Percentiles rank a stretch among this genome's conserved stretches.
Evolutionary conservation across 768 basidiomycete genomes (phyloP).

Genomic region (Suillus ampliporus): DNA sequence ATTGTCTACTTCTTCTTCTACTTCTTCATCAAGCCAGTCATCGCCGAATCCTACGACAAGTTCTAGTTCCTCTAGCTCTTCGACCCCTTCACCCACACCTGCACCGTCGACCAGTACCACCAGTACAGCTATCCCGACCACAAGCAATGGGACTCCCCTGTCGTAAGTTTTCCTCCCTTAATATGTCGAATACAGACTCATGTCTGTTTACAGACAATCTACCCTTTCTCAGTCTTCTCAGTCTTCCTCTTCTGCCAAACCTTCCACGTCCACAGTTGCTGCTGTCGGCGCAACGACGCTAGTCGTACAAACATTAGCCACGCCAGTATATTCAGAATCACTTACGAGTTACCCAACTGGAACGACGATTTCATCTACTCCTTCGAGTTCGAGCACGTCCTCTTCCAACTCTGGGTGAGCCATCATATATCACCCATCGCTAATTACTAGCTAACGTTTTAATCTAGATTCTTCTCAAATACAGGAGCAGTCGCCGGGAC

Average conservation of each 20-base stretch:
- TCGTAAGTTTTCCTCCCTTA: constrained; percentile 7
- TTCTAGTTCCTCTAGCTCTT: not conserved
- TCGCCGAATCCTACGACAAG: not conserved
- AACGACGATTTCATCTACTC: constrained; percentile 20
- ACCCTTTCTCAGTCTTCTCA: constrained; percentile 5
- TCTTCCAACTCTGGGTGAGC: constrained; percentile 28
- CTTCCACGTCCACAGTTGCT: constrained; percentile 12
- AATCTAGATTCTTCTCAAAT: constrained; percentile 50
- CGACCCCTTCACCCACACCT: constrained; percentile 1
- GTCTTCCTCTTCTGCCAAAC: not conserved
- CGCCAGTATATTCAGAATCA: not conserved
- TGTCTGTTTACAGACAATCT: constrained; percentile 5
- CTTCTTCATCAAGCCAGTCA: not conserved
- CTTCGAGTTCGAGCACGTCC: constrained; percentile 15
- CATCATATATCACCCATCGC: not conserved
- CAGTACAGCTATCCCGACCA: not conserved
- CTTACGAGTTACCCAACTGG: not conserved
- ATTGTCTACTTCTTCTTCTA: not conserved
- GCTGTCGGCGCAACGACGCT: not conserved
- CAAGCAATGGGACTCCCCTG: constrained; percentile 9
- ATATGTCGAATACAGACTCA: constrained; percentile 5
- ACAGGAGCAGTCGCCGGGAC: constrained; percentile 53
- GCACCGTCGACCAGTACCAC: not conserved
- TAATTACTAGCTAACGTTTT: not conserved
- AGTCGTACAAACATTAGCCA: constrained; percentile 7